Evolutionary conservation across 768 basidiomycete species (phyloP), one percentile per base, ranked within the genome.

Genomic region (Coprinopsis marcescibilis): DNA sequence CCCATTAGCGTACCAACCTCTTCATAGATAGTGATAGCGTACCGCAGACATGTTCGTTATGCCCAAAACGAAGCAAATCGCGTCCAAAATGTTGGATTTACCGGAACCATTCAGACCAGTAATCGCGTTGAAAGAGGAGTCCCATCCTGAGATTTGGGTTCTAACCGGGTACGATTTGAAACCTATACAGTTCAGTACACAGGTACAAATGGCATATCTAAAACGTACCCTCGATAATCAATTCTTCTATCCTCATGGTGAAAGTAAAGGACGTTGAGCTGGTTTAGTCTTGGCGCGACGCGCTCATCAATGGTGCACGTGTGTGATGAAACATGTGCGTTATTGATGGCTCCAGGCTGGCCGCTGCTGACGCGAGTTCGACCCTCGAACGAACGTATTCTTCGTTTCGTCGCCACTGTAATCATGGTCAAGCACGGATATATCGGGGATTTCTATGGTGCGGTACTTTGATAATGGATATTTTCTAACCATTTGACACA

Each of bases 31-130:
- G 45, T 11, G 3, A 2, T 49, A 5, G 60, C 79, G 45, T 52
- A 89, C 94, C 52, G 85, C 83, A n/a, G 86, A 72, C 86, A 97
- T 89, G 64, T 97, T 98, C 2, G 94, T 98, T 55, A 98, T 89
- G 13, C 96, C 96, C 15, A 99, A 76, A 13, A 97, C 96, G 62
- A 99, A 99, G 67, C 94, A 96, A 66, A 98, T 98, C 49, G 96
- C 94, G 71, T 99, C 96, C 52, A 99, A 81, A 57, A 99, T 98
- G 70, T 99, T 99, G 49, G 93, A 96, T 72, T 99, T 98, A 56
- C 95, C 95, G 0, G 92, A 95, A 2, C 91, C 92, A 70, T 92
- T 92, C 55, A 90, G 78, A 37, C 94, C 94, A 3, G 92, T 96
- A 66, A 99, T 98, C 3, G 96, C 96, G 63, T 98, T 98, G 78